A percentile compares a stretch with the other conserved stretches of the same genome.
Conservation (phyloP, 2,329 filamentous ascomycete species). For the Claviceps quebecensis region DNA sequence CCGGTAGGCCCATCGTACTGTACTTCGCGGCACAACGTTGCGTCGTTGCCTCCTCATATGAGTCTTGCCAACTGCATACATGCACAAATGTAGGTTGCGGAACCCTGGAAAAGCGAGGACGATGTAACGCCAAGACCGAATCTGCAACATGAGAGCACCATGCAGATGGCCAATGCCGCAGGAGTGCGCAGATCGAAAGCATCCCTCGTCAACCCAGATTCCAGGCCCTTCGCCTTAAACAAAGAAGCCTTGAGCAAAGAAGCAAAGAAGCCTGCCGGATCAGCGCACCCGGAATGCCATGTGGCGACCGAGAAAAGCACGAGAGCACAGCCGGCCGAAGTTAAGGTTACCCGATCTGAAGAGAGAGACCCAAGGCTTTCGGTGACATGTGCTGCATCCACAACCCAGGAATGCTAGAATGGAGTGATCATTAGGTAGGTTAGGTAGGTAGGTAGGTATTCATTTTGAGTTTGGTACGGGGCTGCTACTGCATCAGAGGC, state of each 20-base stretch:
- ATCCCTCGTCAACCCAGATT: neutral
- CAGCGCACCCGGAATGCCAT: constrained; percentile 2
- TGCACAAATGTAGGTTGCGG: neutral
- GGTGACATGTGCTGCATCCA: neutral
- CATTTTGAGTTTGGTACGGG: neutral
- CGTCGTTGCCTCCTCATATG: neutral
- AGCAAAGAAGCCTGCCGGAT: neutral
- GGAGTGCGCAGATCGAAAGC: neutral
- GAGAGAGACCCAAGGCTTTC: neutral
- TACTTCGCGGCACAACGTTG: too few relatives aligned
- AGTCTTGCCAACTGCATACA: neutral
- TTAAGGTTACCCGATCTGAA: neutral
- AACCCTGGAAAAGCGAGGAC: neutral
- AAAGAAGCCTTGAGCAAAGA: neutral
- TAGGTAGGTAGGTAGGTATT: too few relatives aligned
- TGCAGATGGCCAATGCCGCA: neutral
- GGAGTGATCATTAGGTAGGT: neutral
- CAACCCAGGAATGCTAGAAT: neutral
- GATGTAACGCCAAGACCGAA: neutral
- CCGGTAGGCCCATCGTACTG: too few relatives aligned
- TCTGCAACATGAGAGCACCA: neutral
- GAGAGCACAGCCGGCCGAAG: neutral
- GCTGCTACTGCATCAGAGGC: neutral
- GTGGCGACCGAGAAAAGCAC: neutral
- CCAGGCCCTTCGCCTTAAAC: neutral